Conservation (phyloP, 208 protist species). For the Leishmania amazonensis region DNA sequence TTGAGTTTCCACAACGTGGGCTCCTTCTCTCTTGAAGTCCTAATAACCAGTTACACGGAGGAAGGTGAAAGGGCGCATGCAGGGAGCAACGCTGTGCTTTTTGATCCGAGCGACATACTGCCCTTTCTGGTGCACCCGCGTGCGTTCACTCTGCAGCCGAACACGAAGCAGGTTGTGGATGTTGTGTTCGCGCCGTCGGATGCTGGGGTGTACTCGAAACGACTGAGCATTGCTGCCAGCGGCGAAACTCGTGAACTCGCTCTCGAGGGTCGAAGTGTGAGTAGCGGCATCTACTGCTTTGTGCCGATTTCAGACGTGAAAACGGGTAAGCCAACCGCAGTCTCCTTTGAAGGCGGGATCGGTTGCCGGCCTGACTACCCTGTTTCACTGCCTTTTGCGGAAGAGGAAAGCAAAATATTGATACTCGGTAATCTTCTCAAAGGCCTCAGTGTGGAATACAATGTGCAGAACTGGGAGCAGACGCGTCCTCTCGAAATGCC, state of each 20-base stretch:
- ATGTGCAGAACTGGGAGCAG: slow-evolving; percentile 30
- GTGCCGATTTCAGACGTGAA: slow-evolving; percentile 14
- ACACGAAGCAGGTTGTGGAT: slow-evolving; percentile 21
- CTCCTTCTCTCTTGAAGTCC: slow-evolving; percentile 60
- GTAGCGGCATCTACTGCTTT: slow-evolving; percentile 23
- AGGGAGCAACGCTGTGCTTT: background rate
- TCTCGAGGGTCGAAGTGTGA: slow-evolving; percentile 28
- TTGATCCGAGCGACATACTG: background rate
- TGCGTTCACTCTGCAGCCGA: slow-evolving; percentile 25
- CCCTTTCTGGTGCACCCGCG: slow-evolving; percentile 34
- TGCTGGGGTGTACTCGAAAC: slow-evolving; percentile 19
- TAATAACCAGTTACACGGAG: slow-evolving; percentile 23
- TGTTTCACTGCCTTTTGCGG: slow-evolving; percentile 21
- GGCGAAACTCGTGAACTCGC: slow-evolving; percentile 23
- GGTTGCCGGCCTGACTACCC: slow-evolving; percentile 28
- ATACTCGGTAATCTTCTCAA: slow-evolving; percentile 28
- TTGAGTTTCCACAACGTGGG: slow-evolving; percentile 58
- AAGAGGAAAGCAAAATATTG: slow-evolving; percentile 26
- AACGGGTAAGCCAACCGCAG: slow-evolving; percentile 4
- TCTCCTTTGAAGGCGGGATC: slow-evolving; percentile 28
- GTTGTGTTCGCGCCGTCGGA: slow-evolving; percentile 29
- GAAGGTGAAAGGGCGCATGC: background rate
- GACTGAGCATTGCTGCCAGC: slow-evolving; percentile 24
- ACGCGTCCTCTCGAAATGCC: slow-evolving; percentile 16
- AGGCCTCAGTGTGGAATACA: slow-evolving; percentile 19